Conservation (phyloP, 2,329 filamentous ascomycete genomes). For the Hymenoscyphus fructigenus region DNA sequence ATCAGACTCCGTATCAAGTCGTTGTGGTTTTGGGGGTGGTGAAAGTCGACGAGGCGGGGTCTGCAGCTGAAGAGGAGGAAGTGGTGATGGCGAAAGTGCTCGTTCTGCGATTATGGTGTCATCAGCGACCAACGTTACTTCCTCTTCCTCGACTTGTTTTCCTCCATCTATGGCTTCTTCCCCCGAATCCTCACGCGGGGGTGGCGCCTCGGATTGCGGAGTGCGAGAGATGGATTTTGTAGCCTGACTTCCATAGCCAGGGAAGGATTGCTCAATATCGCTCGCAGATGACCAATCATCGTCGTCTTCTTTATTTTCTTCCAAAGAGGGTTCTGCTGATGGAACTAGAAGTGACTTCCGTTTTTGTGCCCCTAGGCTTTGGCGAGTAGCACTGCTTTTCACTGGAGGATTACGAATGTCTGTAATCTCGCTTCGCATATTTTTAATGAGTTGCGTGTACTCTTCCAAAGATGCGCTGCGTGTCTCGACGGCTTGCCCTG, state of each 20-base stretch:
- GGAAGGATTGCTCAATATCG: conserved; percentile 24
- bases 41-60: conserved; percentile 13
- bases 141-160: neutral
- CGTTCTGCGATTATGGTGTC: neutral
- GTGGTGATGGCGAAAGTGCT: conserved; percentile 13
- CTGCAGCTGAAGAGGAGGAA: neutral
- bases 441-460: conserved; percentile 33
- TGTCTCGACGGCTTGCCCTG: conserved; percentile 25
- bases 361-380: conserved; percentile 17
- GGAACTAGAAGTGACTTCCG: conserved; percentile 8
- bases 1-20: conserved; percentile 34
- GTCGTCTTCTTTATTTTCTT: conserved; percentile 8
- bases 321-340: neutral
- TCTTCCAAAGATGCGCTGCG: conserved; percentile 27
- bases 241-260: conserved; percentile 17
- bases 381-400: conserved; percentile 11
- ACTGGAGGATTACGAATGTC: conserved; percentile 29
- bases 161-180: neutral
- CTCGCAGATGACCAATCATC: conserved; percentile 27
- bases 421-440: conserved; percentile 32
- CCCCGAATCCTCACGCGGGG: neutral
- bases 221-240: conserved; percentile 28
- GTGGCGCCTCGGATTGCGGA: conserved; percentile 19
- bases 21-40: conserved; percentile 8
- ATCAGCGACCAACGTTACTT: neutral